phyloP scores from a whole-genome alignment of 441 rosid genomes.

The Gossypium aridum region DNA sequence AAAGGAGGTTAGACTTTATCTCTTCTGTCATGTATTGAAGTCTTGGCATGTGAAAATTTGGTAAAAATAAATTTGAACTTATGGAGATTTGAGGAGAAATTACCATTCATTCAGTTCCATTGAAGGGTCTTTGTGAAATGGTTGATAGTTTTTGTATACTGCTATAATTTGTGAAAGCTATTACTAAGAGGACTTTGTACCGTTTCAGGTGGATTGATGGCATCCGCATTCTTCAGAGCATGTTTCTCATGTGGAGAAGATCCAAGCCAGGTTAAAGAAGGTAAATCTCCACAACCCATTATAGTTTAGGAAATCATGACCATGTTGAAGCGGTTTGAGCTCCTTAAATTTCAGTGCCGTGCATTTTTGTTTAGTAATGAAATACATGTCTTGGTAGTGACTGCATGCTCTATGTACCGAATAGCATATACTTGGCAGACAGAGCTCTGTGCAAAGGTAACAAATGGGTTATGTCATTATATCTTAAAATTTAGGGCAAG shows the following conservation, averaged over 20 bases:
- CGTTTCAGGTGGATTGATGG: slow-evolving; percentile 48
- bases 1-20: slow-evolving; percentile 45
- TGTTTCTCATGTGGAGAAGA: slow-evolving; percentile 91
- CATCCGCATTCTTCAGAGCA: slow-evolving; percentile 56
- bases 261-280: slow-evolving; percentile 67
- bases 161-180: slow-evolving; percentile 6
- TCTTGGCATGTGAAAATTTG: not conserved
- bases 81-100: not conserved
- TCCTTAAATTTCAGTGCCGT: not conserved
- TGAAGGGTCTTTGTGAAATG: not conserved
- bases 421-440: not conserved
- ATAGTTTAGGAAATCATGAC: not conserved
- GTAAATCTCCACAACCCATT: slow-evolving; percentile 23
- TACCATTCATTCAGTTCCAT: not conserved
- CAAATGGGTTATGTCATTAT: not conserved
- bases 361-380: not conserved
- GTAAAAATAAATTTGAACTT: not conserved
- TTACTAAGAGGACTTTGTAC: slow-evolving; percentile 1
- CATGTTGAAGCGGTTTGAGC: not conserved
- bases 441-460: not conserved
- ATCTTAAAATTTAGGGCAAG: not conserved
- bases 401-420: not conserved
- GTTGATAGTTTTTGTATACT: slow-evolving; percentile 1
- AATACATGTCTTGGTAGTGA: not conserved
- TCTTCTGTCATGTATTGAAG: not conserved